Base-by-base conservation (phyloP, 352 stramenopile genomes). In the Pythium folliculosum region DNA sequence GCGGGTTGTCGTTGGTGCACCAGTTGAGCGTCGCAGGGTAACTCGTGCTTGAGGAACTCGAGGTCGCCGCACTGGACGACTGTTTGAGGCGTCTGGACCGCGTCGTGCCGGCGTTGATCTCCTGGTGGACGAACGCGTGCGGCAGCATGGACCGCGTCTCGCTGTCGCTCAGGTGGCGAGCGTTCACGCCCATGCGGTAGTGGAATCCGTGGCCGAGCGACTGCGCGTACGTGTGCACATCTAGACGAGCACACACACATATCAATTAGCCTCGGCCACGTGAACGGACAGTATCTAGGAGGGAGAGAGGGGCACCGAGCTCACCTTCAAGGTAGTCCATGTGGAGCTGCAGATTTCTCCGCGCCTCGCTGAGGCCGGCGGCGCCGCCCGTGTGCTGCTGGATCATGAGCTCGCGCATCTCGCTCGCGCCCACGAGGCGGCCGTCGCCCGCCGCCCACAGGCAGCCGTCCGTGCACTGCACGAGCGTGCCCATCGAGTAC, bases 241-340 rank as follows among this genome's bases (percentile, higher is more conserved):
- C 82, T 93, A 58, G 3, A 48, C 5, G 43, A 13, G 38, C 23
- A 27, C 14, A 48, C 5, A 60, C n/a, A 52, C 21, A 40, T 10
- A 40, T 22, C 47, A 16, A 30, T 56, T 10, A 37, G 23, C 37
- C 5, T 56, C 5, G 48, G 27, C 12, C 38, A 44, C 14, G 13
- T 16, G 17, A 47, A n/a, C 40, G 17, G 40, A n/a, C 13, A 47
- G 9, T 21, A 5, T n/a, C 12, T n/a, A n/a, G 40, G 14, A 16
- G 5, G 14, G 40, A 21, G 40, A 8, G 14, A n/a, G 40, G 5
- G 40, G 17, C 4, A 14, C 19, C 44, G 5, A 50, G 8, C 60
- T 43, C 56, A 93, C 83, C 80, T 74, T 92, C 82, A 27, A 94
- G 78, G 68, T 94, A 94, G 50, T 76, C 72, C 77, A 94, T 92